Evolutionary conservation across 2,329 filamentous ascomycete genomes (phyloP), one percentile per base, ranked within the genome.

Genomic region (Aspergillus pseudotamarii): DNA sequence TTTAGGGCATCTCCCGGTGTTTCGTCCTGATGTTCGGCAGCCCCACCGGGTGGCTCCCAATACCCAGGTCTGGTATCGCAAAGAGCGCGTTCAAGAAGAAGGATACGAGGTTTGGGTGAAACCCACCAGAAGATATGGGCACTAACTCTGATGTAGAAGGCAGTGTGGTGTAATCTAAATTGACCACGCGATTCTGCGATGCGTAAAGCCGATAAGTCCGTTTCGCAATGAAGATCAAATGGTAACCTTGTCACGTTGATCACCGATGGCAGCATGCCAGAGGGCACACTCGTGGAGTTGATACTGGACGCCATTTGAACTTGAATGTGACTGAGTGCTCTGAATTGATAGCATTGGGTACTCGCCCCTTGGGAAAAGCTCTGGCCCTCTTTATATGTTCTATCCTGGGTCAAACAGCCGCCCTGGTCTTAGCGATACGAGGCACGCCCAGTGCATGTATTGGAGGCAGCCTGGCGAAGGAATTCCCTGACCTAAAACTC

Each of bases 141-240:
- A 50, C 1, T 14, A 14, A 50, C 46, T 50, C 11, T 11, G 46
- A 50, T 26, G 16, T 0, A 28, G 23, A 1, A 50, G 6, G 46
- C 16, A 1, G 30, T 5, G 46, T 50, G 23, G 23, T 50, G 45
- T 5, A 50, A 14, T 16, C 21, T 50, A 50, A 50, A 1, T 19
- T 19, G 21, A 50, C 9, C 12, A 19, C 10, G 3, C 32, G 32
- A 34, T 34, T 5, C 23, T 21, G 23, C 14, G 26, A 59, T 59
- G 21, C 48, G 58, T 4, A 54, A 59, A 26, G 32, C 19, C 32
- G 34, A 54, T 28, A 59, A 26, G 28, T 46, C 30, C 36, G 32
- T 21, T 32, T 46, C 58, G 21, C 48, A 54, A 36, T 60, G 16
- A 38, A 60, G 26, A 48, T 55, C 21, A 26, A 60, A 46, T 61